Evolutionary conservation across 2,329 filamentous ascomycete species (phyloP).

Genomic region (Aspergillus fijiensis): DNA sequence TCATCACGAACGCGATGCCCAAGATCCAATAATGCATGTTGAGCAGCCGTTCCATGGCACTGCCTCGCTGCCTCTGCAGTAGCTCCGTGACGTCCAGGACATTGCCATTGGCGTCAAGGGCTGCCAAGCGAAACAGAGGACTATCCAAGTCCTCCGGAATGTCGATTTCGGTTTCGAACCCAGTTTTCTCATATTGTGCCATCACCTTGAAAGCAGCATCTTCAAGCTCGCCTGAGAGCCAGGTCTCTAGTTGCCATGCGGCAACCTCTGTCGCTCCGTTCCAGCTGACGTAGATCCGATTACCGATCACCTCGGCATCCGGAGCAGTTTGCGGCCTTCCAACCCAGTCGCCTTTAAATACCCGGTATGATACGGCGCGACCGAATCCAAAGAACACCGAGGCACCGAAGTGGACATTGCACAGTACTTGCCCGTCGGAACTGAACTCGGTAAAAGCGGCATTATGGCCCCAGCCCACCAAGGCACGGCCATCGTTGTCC

Average conservation of each 20-base stretch:
- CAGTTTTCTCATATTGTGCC: conserved; percentile 23
- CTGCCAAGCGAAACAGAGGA: conserved; percentile 21
- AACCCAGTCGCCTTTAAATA: conserved; percentile 56
- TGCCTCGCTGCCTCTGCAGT: conserved; percentile 11
- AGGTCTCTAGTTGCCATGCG: conserved; percentile 30
- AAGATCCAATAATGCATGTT: conserved; percentile 17
- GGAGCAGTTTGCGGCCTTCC: conserved; percentile 46
- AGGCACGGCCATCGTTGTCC: conserved; percentile 42
- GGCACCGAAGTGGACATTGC: conserved; percentile 52
- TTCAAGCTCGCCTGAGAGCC: conserved; percentile 12
- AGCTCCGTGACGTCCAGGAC: conserved; percentile 18
- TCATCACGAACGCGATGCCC: conserved; percentile 12
- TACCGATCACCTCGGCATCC: conserved; percentile 25
- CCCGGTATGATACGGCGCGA: conserved; percentile 54
- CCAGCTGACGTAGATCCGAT: conserved; percentile 45
- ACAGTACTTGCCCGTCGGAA: conserved; percentile 51
- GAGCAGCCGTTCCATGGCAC: conserved; percentile 4
- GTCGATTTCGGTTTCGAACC: conserved; percentile 34
- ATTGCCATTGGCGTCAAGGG: conserved; percentile 19
- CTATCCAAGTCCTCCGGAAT: conserved; percentile 17
- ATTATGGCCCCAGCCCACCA: conserved; percentile 53
- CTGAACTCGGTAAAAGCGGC: conserved; percentile 53
- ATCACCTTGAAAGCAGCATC: conserved; percentile 18
- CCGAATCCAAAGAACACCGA: conserved; percentile 35
- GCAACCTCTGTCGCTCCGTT: conserved; percentile 47